phyloP scores from a whole-genome alignment of 805 yeast species.

The Pichia heedii region DNA sequence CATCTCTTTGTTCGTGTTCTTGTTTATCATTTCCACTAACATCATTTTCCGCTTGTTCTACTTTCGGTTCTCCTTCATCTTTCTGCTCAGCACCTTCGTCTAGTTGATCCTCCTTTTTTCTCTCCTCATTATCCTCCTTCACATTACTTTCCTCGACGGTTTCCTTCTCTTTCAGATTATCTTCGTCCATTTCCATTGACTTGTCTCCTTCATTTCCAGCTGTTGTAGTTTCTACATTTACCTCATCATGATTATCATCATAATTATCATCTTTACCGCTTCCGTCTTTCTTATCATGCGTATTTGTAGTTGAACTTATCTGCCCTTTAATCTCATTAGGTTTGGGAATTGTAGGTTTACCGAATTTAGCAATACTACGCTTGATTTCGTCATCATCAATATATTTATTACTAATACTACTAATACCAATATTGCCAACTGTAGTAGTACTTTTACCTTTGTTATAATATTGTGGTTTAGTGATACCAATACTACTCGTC shows the following conservation, averaged over 20 bases:
- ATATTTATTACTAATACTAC: background rate
- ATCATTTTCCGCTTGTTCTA: background rate
- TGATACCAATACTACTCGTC: conserved; percentile 6
- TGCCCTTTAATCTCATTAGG: background rate
- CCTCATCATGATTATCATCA: background rate
- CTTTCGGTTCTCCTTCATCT: background rate
- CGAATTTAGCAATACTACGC: conserved; percentile 4
- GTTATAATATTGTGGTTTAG: conserved; percentile 24
- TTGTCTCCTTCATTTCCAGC: no score
- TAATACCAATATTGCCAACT: background rate
- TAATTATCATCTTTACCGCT: background rate
- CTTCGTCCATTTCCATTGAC: background rate
- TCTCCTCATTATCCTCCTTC: background rate
- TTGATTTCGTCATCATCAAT: background rate
- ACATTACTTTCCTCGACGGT: background rate
- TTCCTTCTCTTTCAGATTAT: background rate
- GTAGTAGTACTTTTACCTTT: conserved; percentile 3
- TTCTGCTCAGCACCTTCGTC: background rate
- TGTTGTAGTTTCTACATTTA: no score
- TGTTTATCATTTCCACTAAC: background rate
- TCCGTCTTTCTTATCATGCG: no score
- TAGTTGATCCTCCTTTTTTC: no score
- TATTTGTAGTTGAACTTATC: background rate
- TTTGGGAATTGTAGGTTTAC: conserved; percentile 1
- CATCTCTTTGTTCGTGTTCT: conserved; percentile 1